Conservation (phyloP, 176 grass and related monocot genomes). For the Poa annua region DNA sequence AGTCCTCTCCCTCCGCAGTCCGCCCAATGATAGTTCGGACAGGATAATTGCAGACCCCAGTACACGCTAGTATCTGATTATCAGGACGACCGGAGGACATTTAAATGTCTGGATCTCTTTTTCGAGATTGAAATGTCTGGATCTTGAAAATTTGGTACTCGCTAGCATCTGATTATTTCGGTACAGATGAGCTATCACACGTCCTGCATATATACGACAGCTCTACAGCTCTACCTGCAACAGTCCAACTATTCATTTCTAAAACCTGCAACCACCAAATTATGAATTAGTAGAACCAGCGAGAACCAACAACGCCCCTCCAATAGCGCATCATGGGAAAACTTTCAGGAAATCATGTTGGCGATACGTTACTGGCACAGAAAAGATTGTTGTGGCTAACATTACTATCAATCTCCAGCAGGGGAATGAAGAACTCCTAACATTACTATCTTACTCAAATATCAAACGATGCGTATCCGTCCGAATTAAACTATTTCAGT, state of each 20-base stretch:
- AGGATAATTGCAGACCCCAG: too few relatives aligned
- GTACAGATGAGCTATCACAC: neutral
- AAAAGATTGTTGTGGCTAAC: neutral
- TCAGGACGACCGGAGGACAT: neutral
- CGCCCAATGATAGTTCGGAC: too few relatives aligned
- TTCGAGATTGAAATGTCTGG: neutral
- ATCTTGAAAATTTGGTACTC: neutral
- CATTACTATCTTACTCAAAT: too few relatives aligned
- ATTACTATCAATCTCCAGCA: too few relatives aligned
- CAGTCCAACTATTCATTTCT: neutral
- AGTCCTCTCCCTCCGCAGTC: too few relatives aligned
- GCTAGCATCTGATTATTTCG: neutral
- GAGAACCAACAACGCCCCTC: neutral
- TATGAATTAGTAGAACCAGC: neutral
- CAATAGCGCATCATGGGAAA: neutral
- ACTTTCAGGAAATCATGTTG: neutral
- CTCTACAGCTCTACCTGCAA: slow-evolving; percentile 37
- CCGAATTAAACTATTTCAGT: too few relatives aligned
- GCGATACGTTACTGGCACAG: neutral
- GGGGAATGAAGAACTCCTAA: neutral
- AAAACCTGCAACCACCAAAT: neutral
- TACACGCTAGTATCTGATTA: neutral
- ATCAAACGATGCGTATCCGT: too few relatives aligned
- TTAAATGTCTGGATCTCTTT: neutral
- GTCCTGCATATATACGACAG: slow-evolving; percentile 1